A percentile compares a stretch with the other conserved stretches of the same genome.
phyloP scores from a whole-genome alignment of 169 alveolate genomes.

The Nephromyces sp. region DNA sequence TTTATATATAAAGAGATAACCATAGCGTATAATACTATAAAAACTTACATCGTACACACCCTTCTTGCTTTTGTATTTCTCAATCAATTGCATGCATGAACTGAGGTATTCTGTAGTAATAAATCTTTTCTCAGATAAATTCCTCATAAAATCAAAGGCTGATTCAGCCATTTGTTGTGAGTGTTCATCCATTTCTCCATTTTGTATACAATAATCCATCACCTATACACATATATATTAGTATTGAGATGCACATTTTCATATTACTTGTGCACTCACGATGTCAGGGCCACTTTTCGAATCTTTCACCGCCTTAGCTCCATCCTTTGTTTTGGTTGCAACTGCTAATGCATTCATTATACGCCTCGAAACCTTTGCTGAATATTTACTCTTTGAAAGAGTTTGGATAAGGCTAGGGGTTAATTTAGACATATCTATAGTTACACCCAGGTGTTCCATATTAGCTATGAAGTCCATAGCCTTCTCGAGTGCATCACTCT shows the following conservation, averaged over 20 bases:
- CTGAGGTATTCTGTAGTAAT: background rate
- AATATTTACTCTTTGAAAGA: slow-evolving; percentile 32
- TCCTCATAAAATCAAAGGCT: background rate
- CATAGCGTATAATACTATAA: too few species aligned
- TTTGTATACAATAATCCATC: background rate
- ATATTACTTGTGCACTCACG: too few species aligned
- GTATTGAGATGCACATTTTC: too few species aligned
- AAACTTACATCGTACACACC: background rate
- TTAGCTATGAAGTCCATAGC: slow-evolving; percentile 59
- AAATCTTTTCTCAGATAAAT: background rate
- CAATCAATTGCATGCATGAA: background rate
- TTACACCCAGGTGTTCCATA: slow-evolving; percentile 41
- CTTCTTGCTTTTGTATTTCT: background rate
- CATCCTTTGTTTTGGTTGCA: slow-evolving; percentile 45
- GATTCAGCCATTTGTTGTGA: background rate
- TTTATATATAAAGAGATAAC: too few species aligned
- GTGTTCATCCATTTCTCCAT: background rate
- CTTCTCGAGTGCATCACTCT: slow-evolving; percentile 57
- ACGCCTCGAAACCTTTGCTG: slow-evolving; percentile 36
- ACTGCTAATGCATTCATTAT: slow-evolving; percentile 43
- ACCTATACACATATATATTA: too few species aligned
- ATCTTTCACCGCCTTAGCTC: slow-evolving; percentile 40
- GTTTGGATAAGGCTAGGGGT: slow-evolving; percentile 44
- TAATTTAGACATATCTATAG: slow-evolving; percentile 45
- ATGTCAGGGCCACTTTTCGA: slow-evolving; percentile 49